Conservation (phyloP, 2,329 filamentous ascomycete species). For the Aspergillus fischeri region DNA sequence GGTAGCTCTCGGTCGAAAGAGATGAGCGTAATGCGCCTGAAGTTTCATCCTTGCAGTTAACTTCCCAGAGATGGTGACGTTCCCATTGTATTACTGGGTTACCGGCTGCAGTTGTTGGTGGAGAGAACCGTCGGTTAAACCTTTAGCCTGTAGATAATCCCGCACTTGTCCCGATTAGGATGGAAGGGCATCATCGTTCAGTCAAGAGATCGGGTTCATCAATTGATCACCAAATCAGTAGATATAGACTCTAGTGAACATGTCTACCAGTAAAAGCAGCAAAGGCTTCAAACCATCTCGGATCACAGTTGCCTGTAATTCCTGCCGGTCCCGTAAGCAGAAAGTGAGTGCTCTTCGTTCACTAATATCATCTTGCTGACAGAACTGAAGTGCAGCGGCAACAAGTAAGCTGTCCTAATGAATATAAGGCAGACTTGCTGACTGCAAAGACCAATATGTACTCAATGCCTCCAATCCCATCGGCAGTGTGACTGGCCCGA, state of each 20-base stretch:
- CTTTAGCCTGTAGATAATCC: constrained; percentile 5
- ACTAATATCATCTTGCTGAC: constrained; percentile 3
- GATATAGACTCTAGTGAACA: not conserved
- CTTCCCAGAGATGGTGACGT: not conserved
- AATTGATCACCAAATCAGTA: not conserved
- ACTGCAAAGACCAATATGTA: constrained; percentile 30
- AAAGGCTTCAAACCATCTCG: constrained; percentile 27
- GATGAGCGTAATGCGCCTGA: not conserved
- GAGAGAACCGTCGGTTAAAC: constrained; percentile 6
- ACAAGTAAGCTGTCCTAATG: not conserved
- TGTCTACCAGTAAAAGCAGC: not conserved
- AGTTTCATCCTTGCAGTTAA: not conserved
- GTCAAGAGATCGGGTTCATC: not conserved
- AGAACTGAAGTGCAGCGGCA: not conserved
- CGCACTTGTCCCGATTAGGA: not conserved
- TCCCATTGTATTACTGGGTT: not conserved
- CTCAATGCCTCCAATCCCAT: constrained; percentile 31
- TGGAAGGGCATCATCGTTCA: not conserved
- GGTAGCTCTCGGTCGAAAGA: not conserved
- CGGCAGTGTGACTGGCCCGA: constrained; percentile 37
- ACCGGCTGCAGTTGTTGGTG: not conserved
- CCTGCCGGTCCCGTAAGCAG: constrained; percentile 41
- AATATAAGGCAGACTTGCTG: not conserved
- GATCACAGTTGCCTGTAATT: constrained; percentile 40
- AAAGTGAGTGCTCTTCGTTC: constrained; percentile 30